Conservation (phyloP, 177 flowering plant genomes). For the Tripterygium wilfordii region DNA sequence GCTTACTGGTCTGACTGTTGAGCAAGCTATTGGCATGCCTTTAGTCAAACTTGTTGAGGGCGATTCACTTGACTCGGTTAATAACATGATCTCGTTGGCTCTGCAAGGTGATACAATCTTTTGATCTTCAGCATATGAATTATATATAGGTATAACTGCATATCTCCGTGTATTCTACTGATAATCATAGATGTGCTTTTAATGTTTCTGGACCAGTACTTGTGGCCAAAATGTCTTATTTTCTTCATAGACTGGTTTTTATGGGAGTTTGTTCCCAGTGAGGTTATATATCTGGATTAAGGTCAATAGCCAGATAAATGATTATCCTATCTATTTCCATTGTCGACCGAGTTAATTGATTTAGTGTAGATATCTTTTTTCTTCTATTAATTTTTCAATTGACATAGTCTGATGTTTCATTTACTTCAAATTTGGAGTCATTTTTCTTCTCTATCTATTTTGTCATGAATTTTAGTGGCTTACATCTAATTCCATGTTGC, state of each 20-base stretch:
- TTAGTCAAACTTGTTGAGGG: constrained; percentile 42
- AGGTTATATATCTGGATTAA: no score
- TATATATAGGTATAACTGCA: not conserved
- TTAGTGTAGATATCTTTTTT: not conserved
- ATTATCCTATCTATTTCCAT: no score
- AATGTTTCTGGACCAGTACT: no score
- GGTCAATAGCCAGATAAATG: no score
- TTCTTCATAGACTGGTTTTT: not conserved
- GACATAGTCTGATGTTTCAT: no score
- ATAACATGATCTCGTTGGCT: constrained; percentile 43
- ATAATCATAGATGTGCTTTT: no score
- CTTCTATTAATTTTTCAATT: no score
- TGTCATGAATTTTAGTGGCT: not conserved
- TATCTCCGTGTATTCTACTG: not conserved
- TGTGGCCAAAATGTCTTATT: no score
- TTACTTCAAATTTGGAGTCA: no score
- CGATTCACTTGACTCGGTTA: constrained; percentile 44
- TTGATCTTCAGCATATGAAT: not conserved
- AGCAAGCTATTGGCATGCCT: constrained; percentile 58
- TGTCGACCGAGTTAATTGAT: no score
- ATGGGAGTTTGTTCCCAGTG: no score
- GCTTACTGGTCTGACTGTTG: constrained; percentile 50
- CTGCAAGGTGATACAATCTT: constrained; percentile 45
- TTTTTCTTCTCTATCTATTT: not conserved
- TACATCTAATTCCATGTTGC: constrained; percentile 6